Conservation (phyloP, 495 filamentous ascomycete genomes). For the Penicillium antarcticum region DNA sequence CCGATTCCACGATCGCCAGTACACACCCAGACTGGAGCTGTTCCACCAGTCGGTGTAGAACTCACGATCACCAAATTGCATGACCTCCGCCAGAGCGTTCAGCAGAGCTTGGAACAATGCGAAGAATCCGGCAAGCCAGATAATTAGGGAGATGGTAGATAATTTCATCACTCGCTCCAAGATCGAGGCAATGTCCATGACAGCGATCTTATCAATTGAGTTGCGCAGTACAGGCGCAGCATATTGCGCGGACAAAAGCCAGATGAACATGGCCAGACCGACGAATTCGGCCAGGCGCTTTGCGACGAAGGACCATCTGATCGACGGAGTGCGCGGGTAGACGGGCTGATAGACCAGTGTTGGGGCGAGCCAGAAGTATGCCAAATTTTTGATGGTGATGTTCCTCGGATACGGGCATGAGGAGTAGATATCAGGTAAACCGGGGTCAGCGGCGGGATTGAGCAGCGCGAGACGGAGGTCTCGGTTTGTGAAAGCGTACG, state of each 20-base stretch:
- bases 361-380: slow-evolving; percentile 96
- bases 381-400: slow-evolving; percentile 79
- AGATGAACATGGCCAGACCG: slow-evolving; percentile 79
- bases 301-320: slow-evolving; percentile 81
- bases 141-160: slow-evolving; percentile 86
- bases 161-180: slow-evolving; percentile 90
- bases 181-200: slow-evolving; percentile 77
- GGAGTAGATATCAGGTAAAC: slow-evolving; percentile 74
- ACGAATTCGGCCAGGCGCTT: slow-evolving; percentile 77
- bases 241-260: slow-evolving; percentile 90
- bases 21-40: slow-evolving; percentile 73
- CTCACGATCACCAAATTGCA: slow-evolving; percentile 84
- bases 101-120: slow-evolving; percentile 87
- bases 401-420: slow-evolving; percentile 87
- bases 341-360: slow-evolving; percentile 96
- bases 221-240: slow-evolving; percentile 85
- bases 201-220: slow-evolving; percentile 78
- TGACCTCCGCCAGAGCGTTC: slow-evolving; percentile 88
- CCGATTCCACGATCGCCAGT: slow-evolving; percentile 98
- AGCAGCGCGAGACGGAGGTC: slow-evolving; percentile 88
- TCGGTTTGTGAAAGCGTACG: slow-evolving; percentile 94
- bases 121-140: slow-evolving; percentile 97
- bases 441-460: slow-evolving; percentile 54
- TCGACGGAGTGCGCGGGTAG: slow-evolving; percentile 74
- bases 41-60: slow-evolving; percentile 99